Percentiles rank a stretch among this genome's conserved stretches.
Evolutionary conservation across 306 rosid genomes (phyloP).

Genomic region (Vigna unguiculata): DNA sequence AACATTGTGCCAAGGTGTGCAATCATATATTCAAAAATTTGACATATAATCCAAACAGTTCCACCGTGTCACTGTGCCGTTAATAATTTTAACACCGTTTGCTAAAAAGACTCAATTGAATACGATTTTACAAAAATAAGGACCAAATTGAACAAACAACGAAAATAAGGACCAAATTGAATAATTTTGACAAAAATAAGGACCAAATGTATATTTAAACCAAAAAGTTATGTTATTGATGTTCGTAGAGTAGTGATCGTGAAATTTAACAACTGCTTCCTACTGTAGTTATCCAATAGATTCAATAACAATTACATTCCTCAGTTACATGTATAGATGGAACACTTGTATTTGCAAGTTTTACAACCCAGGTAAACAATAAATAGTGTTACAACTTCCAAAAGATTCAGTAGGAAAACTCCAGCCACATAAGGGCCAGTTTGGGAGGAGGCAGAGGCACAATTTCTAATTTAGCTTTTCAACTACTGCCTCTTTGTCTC

Average conservation of each 20-base stretch:
- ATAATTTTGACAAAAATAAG: no score
- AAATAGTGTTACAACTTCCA: background rate
- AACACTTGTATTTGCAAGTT: slow-evolving; percentile 16
- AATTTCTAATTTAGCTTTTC: background rate
- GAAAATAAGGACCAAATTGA: no score
- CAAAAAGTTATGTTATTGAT: no score
- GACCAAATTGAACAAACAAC: no score
- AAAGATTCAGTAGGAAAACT: slow-evolving; percentile 14
- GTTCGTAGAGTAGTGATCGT: background rate
- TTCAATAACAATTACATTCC: slow-evolving; percentile 20
- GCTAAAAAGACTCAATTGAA: no score
- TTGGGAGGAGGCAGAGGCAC: slow-evolving; percentile 1
- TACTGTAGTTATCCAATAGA: background rate
- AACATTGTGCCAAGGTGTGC: no score
- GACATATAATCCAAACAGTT: no score
- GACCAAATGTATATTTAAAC: no score
- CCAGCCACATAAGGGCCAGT: slow-evolving; percentile 20
- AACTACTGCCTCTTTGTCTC: slow-evolving; percentile 21
- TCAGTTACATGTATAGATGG: slow-evolving; percentile 29
- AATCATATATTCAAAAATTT: no score
- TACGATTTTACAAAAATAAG: no score
- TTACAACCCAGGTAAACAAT: slow-evolving; percentile 23
- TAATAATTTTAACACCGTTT: no score
- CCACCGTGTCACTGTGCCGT: no score
- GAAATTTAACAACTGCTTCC: slow-evolving; percentile 9